Evolutionary conservation across 192 early-diverging fungal genomes (phyloP).

Genomic region (Coemansia pectinata): DNA sequence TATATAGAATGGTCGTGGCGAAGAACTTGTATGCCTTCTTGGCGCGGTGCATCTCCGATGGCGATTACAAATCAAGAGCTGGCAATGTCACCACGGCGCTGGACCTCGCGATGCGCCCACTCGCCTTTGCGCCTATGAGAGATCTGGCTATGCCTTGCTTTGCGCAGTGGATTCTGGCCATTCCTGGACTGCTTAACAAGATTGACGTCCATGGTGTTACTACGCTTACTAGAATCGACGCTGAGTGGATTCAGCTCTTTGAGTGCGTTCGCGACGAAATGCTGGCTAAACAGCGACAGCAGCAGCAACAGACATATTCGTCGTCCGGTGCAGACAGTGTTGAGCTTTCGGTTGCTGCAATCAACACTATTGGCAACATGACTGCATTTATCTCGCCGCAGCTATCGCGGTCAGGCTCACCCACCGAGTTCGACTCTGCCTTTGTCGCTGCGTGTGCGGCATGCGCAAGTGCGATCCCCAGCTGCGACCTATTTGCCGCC

Average conservation of each 20-base stretch:
- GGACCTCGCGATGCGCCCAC: slow-evolving; percentile 17
- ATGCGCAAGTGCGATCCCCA: slow-evolving; percentile 30
- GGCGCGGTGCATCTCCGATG: slow-evolving; percentile 12
- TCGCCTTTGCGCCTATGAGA: slow-evolving; percentile 8
- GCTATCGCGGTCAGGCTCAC: slow-evolving; percentile 14
- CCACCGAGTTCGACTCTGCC: slow-evolving; percentile 9
- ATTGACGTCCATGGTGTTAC: slow-evolving; percentile 36
- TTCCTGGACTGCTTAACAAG: slow-evolving; percentile 46
- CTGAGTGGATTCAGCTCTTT: slow-evolving; percentile 18
- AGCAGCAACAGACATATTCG: slow-evolving; percentile 4
- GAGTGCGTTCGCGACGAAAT: slow-evolving; percentile 12
- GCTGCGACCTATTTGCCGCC: slow-evolving; percentile 30
- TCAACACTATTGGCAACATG: slow-evolving; percentile 46
- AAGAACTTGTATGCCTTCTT: slow-evolving; percentile 33
- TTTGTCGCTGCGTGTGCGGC: slow-evolving; percentile 39
- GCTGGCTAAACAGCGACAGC: slow-evolving; percentile 1
- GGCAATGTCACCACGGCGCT: not conserved
- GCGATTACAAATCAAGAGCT: not conserved
- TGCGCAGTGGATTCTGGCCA: slow-evolving; percentile 29
- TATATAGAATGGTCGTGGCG: slow-evolving; percentile 15
- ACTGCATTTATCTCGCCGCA: slow-evolving; percentile 42
- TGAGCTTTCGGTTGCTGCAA: slow-evolving; percentile 22
- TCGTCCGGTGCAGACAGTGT: not conserved
- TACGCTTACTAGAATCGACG: slow-evolving; percentile 17
- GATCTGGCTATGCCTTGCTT: slow-evolving; percentile 22